Evolutionary conservation across 352 stramenopile species (phyloP).

Genomic region (Pythium aquatile): DNA sequence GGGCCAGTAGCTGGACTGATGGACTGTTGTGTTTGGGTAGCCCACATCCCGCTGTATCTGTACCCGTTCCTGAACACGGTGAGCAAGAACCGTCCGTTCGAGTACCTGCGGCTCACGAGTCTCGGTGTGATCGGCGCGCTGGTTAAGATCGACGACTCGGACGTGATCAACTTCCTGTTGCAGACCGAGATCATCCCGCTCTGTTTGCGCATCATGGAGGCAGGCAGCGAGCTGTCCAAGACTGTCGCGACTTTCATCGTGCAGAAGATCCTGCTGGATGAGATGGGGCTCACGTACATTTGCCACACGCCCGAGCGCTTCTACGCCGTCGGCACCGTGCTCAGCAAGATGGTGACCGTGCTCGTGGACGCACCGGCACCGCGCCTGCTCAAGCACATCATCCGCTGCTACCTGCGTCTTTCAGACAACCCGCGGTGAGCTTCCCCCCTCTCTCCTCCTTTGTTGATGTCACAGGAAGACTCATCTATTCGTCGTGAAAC

Average conservation of each 20-base stretch:
- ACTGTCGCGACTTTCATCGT: constrained; percentile 99
- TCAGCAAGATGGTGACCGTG: constrained; percentile 97
- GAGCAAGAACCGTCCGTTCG: constrained; percentile 98
- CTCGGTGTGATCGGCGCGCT: constrained; percentile 98
- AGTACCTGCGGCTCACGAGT: constrained; percentile 97
- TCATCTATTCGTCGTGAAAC: neutral
- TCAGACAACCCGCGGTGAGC: constrained; percentile 67
- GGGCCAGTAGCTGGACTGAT: neutral
- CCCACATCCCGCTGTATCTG: constrained; percentile 97
- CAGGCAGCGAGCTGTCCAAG: constrained; percentile 97
- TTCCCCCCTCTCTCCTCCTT: too few species aligned
- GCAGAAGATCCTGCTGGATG: constrained; percentile 99
- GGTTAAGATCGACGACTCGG: constrained; percentile 99
- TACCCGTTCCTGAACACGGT: constrained; percentile 99
- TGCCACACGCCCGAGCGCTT: constrained; percentile 97
- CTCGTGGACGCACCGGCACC: constrained; percentile 93
- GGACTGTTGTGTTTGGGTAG: constrained; percentile 25
- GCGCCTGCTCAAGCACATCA: constrained; percentile 98
- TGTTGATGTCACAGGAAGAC: too few species aligned
- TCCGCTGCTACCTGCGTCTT: constrained; percentile 97
- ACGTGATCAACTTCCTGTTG: constrained; percentile 99
- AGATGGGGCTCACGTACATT: constrained; percentile 98
- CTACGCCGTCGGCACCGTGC: constrained; percentile 88
- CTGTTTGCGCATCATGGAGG: constrained; percentile 99
- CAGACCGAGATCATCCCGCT: constrained; percentile 99